Evolutionary conservation across 1,139 yeast genomes (phyloP).

Genomic region (Debaryomycetaceae sp.): DNA sequence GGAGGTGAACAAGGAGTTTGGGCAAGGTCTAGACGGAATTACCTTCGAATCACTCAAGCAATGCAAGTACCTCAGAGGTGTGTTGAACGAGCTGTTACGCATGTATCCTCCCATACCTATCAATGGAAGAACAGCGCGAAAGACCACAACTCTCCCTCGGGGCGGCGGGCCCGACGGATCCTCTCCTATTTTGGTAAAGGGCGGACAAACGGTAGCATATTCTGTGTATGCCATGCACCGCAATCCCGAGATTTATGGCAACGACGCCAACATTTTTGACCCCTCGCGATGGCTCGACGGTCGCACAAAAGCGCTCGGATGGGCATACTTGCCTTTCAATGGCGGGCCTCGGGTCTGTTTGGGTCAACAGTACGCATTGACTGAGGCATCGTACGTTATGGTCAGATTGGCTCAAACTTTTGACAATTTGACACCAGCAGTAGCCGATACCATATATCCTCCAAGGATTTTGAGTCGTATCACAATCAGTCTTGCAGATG

Average conservation of each 20-base stretch:
- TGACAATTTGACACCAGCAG: constrained; percentile 5
- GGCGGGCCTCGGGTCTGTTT: constrained; percentile 54
- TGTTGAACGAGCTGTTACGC: constrained; percentile 41
- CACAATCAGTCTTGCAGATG: too few species aligned
- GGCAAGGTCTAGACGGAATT: constrained; percentile 18
- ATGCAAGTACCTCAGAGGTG: constrained; percentile 35
- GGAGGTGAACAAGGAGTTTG: constrained; percentile 20
- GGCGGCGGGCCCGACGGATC: constrained; percentile 40
- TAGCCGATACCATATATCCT: constrained; percentile 14
- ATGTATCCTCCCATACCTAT: constrained; percentile 47
- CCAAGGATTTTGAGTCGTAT: too few species aligned
- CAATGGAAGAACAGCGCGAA: constrained; percentile 35
- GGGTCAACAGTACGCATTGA: constrained; percentile 50
- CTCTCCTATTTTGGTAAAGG: constrained; percentile 32
- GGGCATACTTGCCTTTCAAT: constrained; percentile 47
- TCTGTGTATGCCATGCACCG: constrained; percentile 40
- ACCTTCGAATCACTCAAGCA: constrained; percentile 41
- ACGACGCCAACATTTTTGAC: constrained; percentile 32
- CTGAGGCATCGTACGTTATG: constrained; percentile 40
- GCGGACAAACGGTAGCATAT: constrained; percentile 36
- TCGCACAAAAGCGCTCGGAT: constrained; percentile 24
- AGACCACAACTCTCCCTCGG: constrained; percentile 37
- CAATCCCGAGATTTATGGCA: constrained; percentile 32
- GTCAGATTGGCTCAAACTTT: constrained; percentile 23
- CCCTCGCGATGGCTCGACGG: constrained; percentile 44